Evolutionary conservation across 192 early-diverging fungal genomes (phyloP).

Genomic region (Funneliformis geosporum): DNA sequence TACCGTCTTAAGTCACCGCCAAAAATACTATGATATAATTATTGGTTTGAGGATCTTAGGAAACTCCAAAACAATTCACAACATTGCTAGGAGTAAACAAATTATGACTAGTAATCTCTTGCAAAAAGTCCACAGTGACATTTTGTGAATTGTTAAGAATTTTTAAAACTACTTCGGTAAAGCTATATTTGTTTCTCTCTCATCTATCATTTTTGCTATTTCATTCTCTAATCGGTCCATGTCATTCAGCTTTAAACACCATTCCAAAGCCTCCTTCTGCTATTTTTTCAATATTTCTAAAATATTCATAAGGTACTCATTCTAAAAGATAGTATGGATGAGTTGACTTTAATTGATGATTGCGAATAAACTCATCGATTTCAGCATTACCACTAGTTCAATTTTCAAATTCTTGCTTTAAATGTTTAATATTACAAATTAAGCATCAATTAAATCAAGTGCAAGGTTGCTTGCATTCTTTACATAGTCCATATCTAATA

Average conservation of each 20-base stretch:
- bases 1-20: background rate
- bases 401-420: background rate
- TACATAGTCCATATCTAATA: no score
- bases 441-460: no score
- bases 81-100: background rate
- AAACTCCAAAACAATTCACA: constrained; percentile 34
- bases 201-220: background rate
- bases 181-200: background rate
- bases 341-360: background rate
- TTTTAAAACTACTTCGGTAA: background rate
- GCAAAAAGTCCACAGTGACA: background rate
- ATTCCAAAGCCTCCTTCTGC: background rate
- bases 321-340: background rate
- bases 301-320: background rate
- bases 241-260: background rate
- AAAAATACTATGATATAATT: constrained; percentile 44
- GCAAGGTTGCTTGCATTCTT: no score
- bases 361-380: background rate
- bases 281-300: background rate
- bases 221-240: background rate
- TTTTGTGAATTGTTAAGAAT: background rate
- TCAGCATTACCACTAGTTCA: background rate
- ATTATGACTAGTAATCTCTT: background rate
- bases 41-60: constrained; percentile 36
- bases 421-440: background rate